Evolutionary conservation across 805 yeast species (phyloP).

Genomic region (Metschnikowia lochheadii): DNA sequence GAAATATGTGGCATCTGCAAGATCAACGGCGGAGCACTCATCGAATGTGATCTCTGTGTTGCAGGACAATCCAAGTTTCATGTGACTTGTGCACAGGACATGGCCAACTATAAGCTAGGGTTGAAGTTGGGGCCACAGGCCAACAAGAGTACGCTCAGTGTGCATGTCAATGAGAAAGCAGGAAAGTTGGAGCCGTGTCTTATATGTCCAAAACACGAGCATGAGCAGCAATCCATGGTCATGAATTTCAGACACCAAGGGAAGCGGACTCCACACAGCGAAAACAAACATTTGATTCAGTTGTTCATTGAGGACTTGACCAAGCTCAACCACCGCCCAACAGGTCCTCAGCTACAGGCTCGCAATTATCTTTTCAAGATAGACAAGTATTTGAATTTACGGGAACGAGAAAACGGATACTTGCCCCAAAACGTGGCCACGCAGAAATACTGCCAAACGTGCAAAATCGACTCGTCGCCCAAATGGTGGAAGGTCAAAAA

Average conservation of each 20-base stretch:
- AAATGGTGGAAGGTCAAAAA: conserved; percentile 30
- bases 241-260: conserved; percentile 29
- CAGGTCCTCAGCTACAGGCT: conserved; percentile 34
- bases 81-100: conserved; percentile 57
- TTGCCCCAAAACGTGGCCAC: neutral
- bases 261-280: conserved; percentile 23
- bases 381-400: conserved; percentile 5
- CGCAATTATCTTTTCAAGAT: conserved; percentile 25
- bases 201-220: conserved; percentile 40
- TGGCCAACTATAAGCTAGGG: conserved; percentile 47
- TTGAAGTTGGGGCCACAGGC: conserved; percentile 38
- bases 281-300: conserved; percentile 34
- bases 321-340: conserved; percentile 16
- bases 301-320: conserved; percentile 37
- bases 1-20: conserved; percentile 45
- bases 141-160: conserved; percentile 11
- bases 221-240: conserved; percentile 16
- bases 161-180: conserved; percentile 19
- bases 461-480: conserved; percentile 29
- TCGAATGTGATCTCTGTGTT: conserved; percentile 44
- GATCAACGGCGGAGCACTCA: conserved; percentile 46
- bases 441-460: conserved; percentile 17
- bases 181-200: conserved; percentile 46
- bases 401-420: conserved; percentile 1
- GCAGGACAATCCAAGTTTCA: conserved; percentile 32